Conservation (phyloP, 1,284 basidiomycete species). For the Ganoderma boninense region DNA sequence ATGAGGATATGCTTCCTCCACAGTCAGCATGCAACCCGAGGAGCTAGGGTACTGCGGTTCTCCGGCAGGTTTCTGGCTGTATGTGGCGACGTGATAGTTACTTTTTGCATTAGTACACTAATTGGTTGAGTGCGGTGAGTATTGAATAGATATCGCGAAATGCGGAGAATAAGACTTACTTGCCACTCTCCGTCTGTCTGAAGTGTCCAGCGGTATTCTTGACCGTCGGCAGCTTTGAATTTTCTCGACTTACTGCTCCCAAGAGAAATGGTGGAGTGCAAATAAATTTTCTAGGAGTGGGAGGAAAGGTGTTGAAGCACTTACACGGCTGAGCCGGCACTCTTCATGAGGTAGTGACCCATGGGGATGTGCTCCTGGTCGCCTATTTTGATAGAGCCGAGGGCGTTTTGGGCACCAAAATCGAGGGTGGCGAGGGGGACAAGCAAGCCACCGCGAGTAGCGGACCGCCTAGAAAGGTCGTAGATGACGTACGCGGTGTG, state of each 20-base stretch:
- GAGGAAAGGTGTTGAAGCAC: neutral
- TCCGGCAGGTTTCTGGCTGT: conserved; percentile 60
- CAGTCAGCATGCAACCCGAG: conserved; percentile 66
- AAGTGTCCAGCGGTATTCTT: conserved; percentile 66
- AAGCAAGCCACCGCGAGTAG: conserved; percentile 36
- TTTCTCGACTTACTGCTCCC: conserved; percentile 51
- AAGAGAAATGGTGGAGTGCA: neutral
- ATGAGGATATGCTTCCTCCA: conserved; percentile 66
- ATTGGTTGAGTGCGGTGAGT: neutral
- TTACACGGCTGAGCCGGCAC: conserved; percentile 51
- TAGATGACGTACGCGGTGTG: conserved; percentile 62
- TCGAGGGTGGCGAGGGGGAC: conserved; percentile 56
- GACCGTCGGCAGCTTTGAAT: conserved; percentile 64
- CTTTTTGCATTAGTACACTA: conserved; percentile 60
- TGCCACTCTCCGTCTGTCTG: conserved; percentile 62
- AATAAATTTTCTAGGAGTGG: too few species aligned
- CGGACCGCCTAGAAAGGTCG: conserved; percentile 41
- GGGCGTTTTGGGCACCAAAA: conserved; percentile 56
- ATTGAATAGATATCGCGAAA: too few species aligned
- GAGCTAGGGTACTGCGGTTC: conserved; percentile 62
- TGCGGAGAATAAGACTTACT: conserved; percentile 45
- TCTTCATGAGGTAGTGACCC: conserved; percentile 58
- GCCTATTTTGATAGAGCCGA: conserved; percentile 60
- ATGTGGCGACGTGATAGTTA: conserved; percentile 63
- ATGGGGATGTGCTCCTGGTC: conserved; percentile 51